Evolutionary conservation across 345 rosid genomes (phyloP).

Genomic region (Citrus medica): DNA sequence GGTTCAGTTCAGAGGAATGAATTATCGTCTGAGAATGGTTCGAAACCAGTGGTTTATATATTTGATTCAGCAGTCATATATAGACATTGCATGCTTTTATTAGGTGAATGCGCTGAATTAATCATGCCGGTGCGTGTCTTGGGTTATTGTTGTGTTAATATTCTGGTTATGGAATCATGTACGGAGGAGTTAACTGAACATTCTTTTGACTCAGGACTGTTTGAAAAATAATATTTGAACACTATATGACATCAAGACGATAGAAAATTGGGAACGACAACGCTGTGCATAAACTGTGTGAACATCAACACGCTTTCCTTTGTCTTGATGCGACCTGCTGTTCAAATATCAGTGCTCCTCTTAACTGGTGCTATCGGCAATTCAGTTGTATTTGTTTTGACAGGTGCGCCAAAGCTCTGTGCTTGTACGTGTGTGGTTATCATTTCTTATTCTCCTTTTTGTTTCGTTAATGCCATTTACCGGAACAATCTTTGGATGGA

Average conservation of each 20-base stretch:
- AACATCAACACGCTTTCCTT: too few species aligned
- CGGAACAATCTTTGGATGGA: background rate
- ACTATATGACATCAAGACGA: too few species aligned
- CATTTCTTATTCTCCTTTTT: background rate
- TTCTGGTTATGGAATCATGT: background rate
- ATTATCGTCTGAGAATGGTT: background rate
- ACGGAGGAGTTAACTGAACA: background rate
- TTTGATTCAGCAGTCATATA: too few species aligned
- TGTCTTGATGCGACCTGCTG: too few species aligned
- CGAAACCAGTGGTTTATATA: background rate
- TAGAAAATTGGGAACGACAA: too few species aligned
- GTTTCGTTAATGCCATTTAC: background rate
- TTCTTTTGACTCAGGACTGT: background rate
- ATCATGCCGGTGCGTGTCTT: background rate
- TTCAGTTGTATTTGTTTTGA: background rate
- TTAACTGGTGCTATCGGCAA: background rate
- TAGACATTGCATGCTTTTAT: too few species aligned
- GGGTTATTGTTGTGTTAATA: background rate
- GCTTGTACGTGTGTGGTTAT: background rate
- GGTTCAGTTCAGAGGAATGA: background rate
- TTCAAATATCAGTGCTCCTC: too few species aligned
- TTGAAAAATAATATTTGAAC: too few species aligned
- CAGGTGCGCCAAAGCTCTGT: background rate
- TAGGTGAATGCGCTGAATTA: background rate
- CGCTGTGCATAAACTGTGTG: too few species aligned